Evolutionary conservation across 139 green algal species (phyloP), one percentile per base, ranked within the genome.

Genomic region (Spirogloea muscicola): DNA sequence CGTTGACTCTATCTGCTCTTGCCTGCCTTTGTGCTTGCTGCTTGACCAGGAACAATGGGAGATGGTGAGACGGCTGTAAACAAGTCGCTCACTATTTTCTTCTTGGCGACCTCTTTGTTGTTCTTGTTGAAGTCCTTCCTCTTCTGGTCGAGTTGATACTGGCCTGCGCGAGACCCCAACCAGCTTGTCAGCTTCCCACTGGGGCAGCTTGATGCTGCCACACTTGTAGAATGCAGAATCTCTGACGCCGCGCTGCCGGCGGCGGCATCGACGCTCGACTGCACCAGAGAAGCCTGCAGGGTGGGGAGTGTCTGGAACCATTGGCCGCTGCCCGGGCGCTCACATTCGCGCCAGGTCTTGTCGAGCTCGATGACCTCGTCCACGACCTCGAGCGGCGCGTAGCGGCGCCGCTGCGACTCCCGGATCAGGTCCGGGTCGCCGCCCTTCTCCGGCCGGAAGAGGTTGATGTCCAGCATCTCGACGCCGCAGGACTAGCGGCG

Each of bases 381-480:
- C 1, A 99, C 95, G 3, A 91, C 61, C 0, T 63, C 70, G 2
- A 95, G 89, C 82, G 93, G 85, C 1, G 86, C 86, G 66, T 88
- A 98, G 10, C 95, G 80, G 38, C 91, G 76, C 25, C 86, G 81
- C 80, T 99, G 93, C 1, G 90, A 96, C 84, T 98, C 91, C 6
- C 91, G 74, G 18, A 98, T 83, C 0, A 95, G 1, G 4, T 98
- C 95, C 0, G 93, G 95, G 68, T 98, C 77, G 60, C 94, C 95
- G 40, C 95, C 95, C 74, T 94, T 96, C 27, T 96, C 95, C 95
- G 78, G 79, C 3, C 93, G 79, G 51, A 98, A 96, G 0, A 96
- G 58, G 59, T 97, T 97, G 74, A 98, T 96, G 68, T 98, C 94
- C 29, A 98, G 78, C 94, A 98, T 98, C 49, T 39, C 77, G n/a